Evolutionary conservation across 2,329 filamentous ascomycete genomes (phyloP), one percentile per base, ranked within the genome.

Genomic region (Fusarium domesticum): DNA sequence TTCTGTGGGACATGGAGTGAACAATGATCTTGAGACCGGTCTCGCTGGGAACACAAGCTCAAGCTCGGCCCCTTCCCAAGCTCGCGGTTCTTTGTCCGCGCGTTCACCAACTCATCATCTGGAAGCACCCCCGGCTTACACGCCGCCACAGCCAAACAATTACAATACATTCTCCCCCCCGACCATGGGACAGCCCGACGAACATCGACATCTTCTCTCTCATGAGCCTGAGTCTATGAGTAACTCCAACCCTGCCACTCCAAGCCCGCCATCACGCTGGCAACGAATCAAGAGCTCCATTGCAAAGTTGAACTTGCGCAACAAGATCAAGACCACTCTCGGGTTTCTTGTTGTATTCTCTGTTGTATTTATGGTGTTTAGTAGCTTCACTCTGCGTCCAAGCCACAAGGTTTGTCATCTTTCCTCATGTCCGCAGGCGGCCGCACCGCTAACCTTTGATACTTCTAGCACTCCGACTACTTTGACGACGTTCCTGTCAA

Each of bases 101-200:
- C 39, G 23, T 10, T 20, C 39, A 6, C 39, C 57, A 38, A 50
- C 50, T 36, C 56, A 61, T 14, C 52, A 50, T n/a, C 48, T 53
- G 32, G 72, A 74, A 43, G 73, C 74, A 6, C 75, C 75, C 8
- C 75, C 75, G 6, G 75, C 75, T 8, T 78, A 78, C 57, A 73
- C 71, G 3, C 73, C 74, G 6, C 71, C 67, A 12, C 62, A 57
- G 30, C 44, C 37, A 10, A 37, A 60, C 48, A 69, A 65, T 48
- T 76, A 78, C 56, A 70, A 65, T 46, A 76, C 74, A 6, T 74
- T 77, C 55, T 46, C 58, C 2, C 58, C 47, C 17, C 18, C 43
- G 14, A 46, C 47, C 15, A 77, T 77, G 74, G 72, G 70, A 6
- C 51, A 58, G 10, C 55, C 62, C 2, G 65, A 69, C 31, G 75